A percentile compares a stretch with the other conserved stretches of the same genome.
Evolutionary conservation across 2,329 filamentous ascomycete genomes (phyloP).

Genomic region (Xylariaceae sp.): DNA sequence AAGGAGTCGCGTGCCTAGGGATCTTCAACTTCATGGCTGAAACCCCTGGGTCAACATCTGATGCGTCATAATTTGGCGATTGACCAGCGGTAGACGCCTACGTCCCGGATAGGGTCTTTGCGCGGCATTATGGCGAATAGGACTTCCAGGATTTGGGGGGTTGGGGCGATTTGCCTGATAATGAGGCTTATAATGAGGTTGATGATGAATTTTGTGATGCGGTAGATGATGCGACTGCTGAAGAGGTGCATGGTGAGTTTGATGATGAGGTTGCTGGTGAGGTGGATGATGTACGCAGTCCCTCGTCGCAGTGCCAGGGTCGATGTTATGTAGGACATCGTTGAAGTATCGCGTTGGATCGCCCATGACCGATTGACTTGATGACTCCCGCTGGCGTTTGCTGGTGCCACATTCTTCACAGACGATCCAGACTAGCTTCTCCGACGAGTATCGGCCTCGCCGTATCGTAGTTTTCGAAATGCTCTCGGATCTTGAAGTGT

Average conservation of each 20-base stretch:
- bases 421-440: slow-evolving; percentile 31
- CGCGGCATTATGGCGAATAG: slow-evolving; percentile 16
- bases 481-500: slow-evolving; percentile 23
- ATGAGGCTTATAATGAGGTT: slow-evolving; percentile 7
- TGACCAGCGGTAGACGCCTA: slow-evolving; percentile 27
- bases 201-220: slow-evolving; percentile 14
- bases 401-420: slow-evolving; percentile 33
- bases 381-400: slow-evolving; percentile 25
- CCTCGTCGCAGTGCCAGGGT: slow-evolving; percentile 1
- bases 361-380: slow-evolving; percentile 20
- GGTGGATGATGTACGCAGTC: no score
- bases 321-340: slow-evolving; percentile 23
- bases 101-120: slow-evolving; percentile 25
- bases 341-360: slow-evolving; percentile 33
- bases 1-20: no score
- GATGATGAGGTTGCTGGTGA: slow-evolving; percentile 14
- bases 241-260: slow-evolving; percentile 6
- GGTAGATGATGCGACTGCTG: neutral
- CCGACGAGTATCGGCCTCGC: slow-evolving; percentile 23
- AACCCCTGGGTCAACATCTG: slow-evolving; percentile 31
- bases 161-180: slow-evolving; percentile 12
- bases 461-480: slow-evolving; percentile 24
- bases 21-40: slow-evolving; percentile 20
- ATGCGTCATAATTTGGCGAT: slow-evolving; percentile 31
- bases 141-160: slow-evolving; percentile 15